phyloP scores from a whole-genome alignment of 164 flowering plant species.

The Houttuynia cordata region DNA sequence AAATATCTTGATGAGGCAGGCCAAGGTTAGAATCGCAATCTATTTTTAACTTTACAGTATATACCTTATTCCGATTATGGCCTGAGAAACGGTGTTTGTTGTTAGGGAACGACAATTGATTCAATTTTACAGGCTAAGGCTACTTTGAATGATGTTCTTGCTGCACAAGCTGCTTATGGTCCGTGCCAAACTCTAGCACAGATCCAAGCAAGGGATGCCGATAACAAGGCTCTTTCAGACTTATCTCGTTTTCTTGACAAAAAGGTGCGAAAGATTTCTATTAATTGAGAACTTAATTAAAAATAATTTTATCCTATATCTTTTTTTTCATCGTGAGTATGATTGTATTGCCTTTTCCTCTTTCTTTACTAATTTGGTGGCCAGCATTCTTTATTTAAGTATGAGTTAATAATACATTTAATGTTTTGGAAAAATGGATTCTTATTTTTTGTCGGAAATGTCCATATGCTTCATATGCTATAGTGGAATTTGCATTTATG shows the following conservation, averaged over 20 bases:
- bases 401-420: too few relatives aligned
- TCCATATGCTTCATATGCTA: too few relatives aligned
- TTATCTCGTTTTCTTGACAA: slow-evolving; percentile 53
- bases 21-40: slow-evolving; percentile 22
- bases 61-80: not conserved
- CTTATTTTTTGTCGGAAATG: too few relatives aligned
- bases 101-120: slow-evolving; percentile 27
- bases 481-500: too few relatives aligned
- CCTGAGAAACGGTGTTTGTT: slow-evolving; percentile 6
- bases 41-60: not conserved
- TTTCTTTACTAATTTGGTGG: too few relatives aligned
- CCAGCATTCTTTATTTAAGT: too few relatives aligned
- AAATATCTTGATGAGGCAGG: slow-evolving; percentile 27
- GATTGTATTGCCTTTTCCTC: too few relatives aligned
- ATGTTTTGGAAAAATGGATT: too few relatives aligned
- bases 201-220: slow-evolving; percentile 57
- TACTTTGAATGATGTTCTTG: slow-evolving; percentile 25
- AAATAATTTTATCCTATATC: too few relatives aligned
- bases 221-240: slow-evolving; percentile 46
- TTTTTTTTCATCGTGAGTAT: too few relatives aligned
- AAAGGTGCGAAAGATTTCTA: slow-evolving; percentile 25
- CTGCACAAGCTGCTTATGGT: slow-evolving; percentile 25
- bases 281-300: not conserved
- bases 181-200: slow-evolving; percentile 35
- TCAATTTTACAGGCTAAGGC: slow-evolving; percentile 28